Conservation (phyloP, 345 rosid genomes). For the Clarkia xantiana region DNA sequence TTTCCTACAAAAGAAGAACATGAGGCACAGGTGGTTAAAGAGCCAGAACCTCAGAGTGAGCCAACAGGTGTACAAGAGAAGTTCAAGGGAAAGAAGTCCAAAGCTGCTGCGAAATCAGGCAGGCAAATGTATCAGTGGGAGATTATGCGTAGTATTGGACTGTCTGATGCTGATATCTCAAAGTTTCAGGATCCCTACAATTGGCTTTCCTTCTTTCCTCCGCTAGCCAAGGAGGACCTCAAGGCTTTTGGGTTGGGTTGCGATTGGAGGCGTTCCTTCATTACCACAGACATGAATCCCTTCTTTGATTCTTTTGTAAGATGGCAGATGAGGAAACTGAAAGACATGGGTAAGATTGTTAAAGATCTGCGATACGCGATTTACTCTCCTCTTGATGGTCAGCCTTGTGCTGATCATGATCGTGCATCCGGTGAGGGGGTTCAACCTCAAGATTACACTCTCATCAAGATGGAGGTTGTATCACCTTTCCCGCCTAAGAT, state of each 20-base stretch:
- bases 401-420: constrained; percentile 95
- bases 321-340: constrained; percentile 93
- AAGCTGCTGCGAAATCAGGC: constrained; percentile 71
- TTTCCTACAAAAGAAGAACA: constrained; percentile 23
- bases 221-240: constrained; percentile 62
- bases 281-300: constrained; percentile 71
- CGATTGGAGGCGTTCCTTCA: constrained; percentile 90
- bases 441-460: constrained; percentile 88
- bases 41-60: constrained; percentile 20
- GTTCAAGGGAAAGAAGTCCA: constrained; percentile 79
- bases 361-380: constrained; percentile 71
- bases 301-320: constrained; percentile 64
- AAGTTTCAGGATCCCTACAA: constrained; percentile 59
- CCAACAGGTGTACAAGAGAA: constrained; percentile 23
- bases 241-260: constrained; percentile 82
- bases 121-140: constrained; percentile 85
- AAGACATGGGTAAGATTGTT: constrained; percentile 71
- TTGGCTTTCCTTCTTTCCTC: constrained; percentile 76
- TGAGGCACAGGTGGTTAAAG: constrained; percentile 17
- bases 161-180: constrained; percentile 50
- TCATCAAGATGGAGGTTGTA: constrained; percentile 77
- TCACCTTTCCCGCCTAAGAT: constrained; percentile 62
- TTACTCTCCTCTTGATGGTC: constrained; percentile 86
- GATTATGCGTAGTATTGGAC: constrained; percentile 88
- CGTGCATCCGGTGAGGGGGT: constrained; percentile 92